These are phyloP conservation scores for Metschnikowia henanensis DNA, from an alignment of 805 yeast species.

Conservation along the genomic window DNA sequence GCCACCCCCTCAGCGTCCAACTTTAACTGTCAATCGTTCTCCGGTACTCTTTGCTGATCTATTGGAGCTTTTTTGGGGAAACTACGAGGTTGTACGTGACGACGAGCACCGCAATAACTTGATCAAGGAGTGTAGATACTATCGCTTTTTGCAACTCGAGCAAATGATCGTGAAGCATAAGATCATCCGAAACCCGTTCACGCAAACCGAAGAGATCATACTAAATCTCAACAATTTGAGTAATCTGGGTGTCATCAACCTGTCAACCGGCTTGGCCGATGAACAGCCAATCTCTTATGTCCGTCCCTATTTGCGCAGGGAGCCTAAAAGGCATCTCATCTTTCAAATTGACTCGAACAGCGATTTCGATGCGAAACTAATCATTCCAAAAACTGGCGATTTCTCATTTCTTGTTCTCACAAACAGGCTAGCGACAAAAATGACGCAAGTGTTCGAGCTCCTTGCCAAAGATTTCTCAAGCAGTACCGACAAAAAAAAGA, in stretches of 20 bases:
- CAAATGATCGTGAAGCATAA: conserved; percentile 60
- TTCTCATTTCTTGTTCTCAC: conserved; percentile 28
- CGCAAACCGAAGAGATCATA: conserved; percentile 54
- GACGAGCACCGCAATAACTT: conserved; percentile 58
- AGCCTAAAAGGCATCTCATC: conserved; percentile 32
- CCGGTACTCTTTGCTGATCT: conserved; percentile 55
- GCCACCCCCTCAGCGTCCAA: conserved; percentile 77
- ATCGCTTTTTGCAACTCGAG: conserved; percentile 72
- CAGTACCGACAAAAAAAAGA: conserved; percentile 19
- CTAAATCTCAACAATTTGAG: conserved; percentile 49
- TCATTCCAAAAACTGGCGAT: conserved; percentile 28
- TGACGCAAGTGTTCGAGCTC: conserved; percentile 27
- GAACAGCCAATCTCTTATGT: conserved; percentile 30
- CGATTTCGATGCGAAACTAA: conserved; percentile 32
- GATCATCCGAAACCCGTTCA: conserved; percentile 52
- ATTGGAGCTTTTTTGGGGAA: conserved; percentile 56
- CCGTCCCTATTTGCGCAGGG: conserved; percentile 34
- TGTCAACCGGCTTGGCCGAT: conserved; percentile 16
- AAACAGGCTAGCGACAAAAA: conserved; percentile 22
- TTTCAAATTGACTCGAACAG: conserved; percentile 30
- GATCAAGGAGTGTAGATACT: conserved; percentile 72
- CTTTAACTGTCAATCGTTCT: conserved; percentile 51
- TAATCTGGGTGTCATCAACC: conserved; percentile 32
- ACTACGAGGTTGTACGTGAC: conserved; percentile 43
- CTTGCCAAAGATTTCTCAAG: conserved; percentile 20